Evolutionary conservation across 2,329 filamentous ascomycete genomes (phyloP).

Genomic region (Colletotrichum somersetense): DNA sequence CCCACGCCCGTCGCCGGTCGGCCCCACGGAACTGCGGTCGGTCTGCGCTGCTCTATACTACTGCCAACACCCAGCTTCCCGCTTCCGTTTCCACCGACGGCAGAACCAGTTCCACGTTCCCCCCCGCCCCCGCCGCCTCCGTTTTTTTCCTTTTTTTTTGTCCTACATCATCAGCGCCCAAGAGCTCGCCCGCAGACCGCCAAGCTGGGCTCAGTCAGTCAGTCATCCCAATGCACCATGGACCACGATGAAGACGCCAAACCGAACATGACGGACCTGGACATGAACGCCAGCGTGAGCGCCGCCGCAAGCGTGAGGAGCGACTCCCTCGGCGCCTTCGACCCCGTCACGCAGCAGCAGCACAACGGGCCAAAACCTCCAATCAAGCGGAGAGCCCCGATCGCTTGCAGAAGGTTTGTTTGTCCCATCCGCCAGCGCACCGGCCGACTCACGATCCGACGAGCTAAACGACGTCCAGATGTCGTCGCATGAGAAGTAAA

Average conservation of each 20-base stretch:
- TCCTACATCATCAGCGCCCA: neutral
- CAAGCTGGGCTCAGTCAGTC: neutral
- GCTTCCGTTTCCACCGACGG: constrained; percentile 18
- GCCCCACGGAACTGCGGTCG: constrained; percentile 12
- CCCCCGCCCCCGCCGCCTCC: constrained; percentile 14
- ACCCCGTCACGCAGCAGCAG: constrained; percentile 20
- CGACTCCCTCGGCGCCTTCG: constrained; percentile 20
- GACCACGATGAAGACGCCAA: constrained; percentile 40
- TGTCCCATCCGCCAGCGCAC: neutral
- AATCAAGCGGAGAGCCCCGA: constrained; percentile 64
- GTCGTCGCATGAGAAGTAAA: constrained; percentile 69
- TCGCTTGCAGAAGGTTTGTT: constrained; percentile 66
- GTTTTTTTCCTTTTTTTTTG: neutral
- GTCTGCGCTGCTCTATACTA: neutral
- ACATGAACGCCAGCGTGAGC: constrained; percentile 23
- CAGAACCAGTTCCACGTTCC: constrained; percentile 18
- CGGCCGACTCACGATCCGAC: constrained; percentile 13
- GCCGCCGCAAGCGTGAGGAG: constrained; percentile 23
- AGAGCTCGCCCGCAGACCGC: constrained; percentile 8
- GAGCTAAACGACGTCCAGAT: constrained; percentile 53
- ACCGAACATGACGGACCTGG: constrained; percentile 31
- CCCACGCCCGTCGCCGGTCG: constrained; percentile 27
- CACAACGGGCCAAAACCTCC: constrained; percentile 36
- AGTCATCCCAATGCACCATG: constrained; percentile 31
- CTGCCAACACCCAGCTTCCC: constrained; percentile 20